Percentiles rank a stretch among this genome's conserved stretches.
Conservation (phyloP, 2,329 filamentous ascomycete genomes). For the Microsporum canis region DNA sequence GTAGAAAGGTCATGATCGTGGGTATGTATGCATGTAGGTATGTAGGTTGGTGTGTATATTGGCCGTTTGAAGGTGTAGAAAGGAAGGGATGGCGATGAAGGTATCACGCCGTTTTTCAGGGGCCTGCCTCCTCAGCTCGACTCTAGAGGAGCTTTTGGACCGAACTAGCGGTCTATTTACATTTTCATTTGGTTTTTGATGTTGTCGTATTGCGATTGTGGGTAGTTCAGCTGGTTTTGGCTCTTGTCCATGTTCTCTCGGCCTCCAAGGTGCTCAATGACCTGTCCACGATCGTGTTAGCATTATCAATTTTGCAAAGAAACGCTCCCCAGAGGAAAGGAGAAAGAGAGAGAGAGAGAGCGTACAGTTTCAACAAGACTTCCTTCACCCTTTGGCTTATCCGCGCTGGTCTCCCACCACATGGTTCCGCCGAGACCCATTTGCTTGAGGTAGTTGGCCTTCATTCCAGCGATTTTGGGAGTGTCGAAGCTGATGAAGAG, state of each 20-base stretch:
- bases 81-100: not conserved
- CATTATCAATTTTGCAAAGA: not conserved
- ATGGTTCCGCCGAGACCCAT: conserved; percentile 72
- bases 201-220: conserved; percentile 11
- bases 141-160: conserved; percentile 1
- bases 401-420: conserved; percentile 89
- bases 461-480: conserved; percentile 52
- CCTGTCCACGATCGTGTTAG: conserved; percentile 6
- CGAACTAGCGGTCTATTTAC: not conserved
- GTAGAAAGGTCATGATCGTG: not conserved
- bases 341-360: not conserved
- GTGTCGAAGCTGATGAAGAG: conserved; percentile 70
- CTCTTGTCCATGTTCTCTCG: conserved; percentile 6
- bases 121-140: conserved; percentile 1
- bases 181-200: conserved; percentile 7
- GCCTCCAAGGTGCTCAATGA: conserved; percentile 8
- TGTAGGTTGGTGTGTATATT: too few relatives aligned
- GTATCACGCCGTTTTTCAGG: not conserved
- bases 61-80: not conserved
- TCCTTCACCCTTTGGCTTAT: conserved; percentile 28
- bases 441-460: conserved; percentile 59
- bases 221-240: conserved; percentile 12
- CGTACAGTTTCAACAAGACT: conserved; percentile 11
- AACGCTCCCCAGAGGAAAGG: too few relatives aligned
- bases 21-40: not conserved